Base-by-base conservation (phyloP, 495 filamentous ascomycete species). In the Cairneyella variabilis region DNA sequence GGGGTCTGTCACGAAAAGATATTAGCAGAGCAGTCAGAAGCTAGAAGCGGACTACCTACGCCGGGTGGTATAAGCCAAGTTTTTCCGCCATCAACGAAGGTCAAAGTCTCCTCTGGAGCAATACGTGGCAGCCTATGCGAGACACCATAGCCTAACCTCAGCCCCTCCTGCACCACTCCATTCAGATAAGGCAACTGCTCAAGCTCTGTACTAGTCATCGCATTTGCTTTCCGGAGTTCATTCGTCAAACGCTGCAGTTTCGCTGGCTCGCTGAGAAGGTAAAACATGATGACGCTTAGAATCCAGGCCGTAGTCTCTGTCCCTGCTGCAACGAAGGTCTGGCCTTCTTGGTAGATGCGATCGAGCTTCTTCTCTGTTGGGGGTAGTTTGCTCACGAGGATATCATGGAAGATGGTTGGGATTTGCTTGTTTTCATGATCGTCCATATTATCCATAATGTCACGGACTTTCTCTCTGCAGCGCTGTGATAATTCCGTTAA, bases 171-270 rank as follows among this genome's bases (percentile, higher is more conserved):
- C n/a, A n/a, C n/a, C n/a, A n/a, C n/a, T n/a, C n/a, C n/a, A n/a
- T n/a, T n/a, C 9, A 75, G 51, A 53, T 76, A 80, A 1, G 76
- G 72, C 0, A 75, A 69, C 51, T 74, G 58, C 43, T 69, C 62
- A 5, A 74, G 58, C 1, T 39, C 10, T 44, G 64, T 30, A 26
- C 69, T 44, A 27, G 45, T 37, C 12, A 49, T 26, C 1, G 48
- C 47, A 1, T 48, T 44, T 16, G 32, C 21, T 1, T 47, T 56
- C 10, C 26, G 18, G 10, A 72, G 52, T 17, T 69, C 70, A 1
- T 53, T 28, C 42, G 57, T 63, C 23, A 73, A 58, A 14, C 58
- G 48, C 2, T 34, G n/a, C 22, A 67, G 58, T 0, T 63, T 59
- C 0, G 10, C 22, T 0, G 66, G 66, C 14, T 63, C 40, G 3